Evolutionary conservation across 2,329 filamentous ascomycete genomes (phyloP), one percentile per base, ranked within the genome.

Genomic region (Colletotrichum theobromicola): DNA sequence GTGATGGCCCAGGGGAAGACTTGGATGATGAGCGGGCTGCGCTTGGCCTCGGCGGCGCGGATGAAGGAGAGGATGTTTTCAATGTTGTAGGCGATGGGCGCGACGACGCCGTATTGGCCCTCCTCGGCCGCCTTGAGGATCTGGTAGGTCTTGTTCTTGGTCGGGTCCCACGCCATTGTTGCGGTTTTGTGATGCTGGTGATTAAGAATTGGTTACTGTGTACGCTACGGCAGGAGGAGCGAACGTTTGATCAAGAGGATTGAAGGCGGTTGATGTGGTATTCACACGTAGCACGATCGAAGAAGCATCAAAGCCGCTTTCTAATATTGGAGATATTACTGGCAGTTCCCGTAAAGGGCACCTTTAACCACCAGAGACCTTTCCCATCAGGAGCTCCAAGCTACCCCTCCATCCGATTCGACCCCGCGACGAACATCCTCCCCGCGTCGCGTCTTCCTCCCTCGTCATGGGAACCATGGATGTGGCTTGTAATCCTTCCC

Each of bases 1-100:
- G 90, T 87, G 53, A 94, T 86, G 0, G 93, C 91, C 92, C 92
- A 94, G 28, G 93, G 93, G 82, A 94, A 94, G 78, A 94, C 89
- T 42, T 93, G 91, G 81, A 94, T 91, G 84, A 94, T 92, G 26
- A 92, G 87, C 0, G 93, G 92, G 0, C 91, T 91, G 57, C 87
- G 85, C 78, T 93, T 93, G 50, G 87, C 87, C 84, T 94, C 92
- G 55, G 93, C 93, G 32, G 93, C 93, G 75, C 89, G 88, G 70
- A 94, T 89, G 21, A 90, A 90, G 18, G 92, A 93, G 8, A 94
- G 85, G 77, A 95, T 92, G 66, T 90, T 91, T 84, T 95, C 93
- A 75, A 94, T 85, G 80, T 94, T 93, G 87, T 94, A 4, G 65
- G 81, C 86, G 84, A 92, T 82, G 81, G 89, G 77, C 82, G 88